These are phyloP conservation scores for Neurospora intermedia DNA, from an alignment of 495 filamentous ascomycete species.

Conservation along the genomic window DNA sequence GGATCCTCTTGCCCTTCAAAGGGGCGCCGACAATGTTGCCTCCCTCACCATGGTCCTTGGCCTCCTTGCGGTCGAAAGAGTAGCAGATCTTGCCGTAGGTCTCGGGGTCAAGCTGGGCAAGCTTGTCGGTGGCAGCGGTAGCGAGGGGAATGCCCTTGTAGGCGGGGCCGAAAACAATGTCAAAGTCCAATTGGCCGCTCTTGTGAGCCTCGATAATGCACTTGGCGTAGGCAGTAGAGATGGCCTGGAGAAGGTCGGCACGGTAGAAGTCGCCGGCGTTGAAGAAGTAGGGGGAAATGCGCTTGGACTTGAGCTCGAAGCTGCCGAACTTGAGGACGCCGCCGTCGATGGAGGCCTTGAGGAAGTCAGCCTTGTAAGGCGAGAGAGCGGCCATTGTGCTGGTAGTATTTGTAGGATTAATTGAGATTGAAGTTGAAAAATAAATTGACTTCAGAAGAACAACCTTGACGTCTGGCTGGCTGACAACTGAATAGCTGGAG, in stretches of 20 bases:
- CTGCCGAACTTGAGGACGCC: constrained; percentile 79
- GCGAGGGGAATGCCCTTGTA: constrained; percentile 94
- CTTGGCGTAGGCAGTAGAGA: constrained; percentile 69
- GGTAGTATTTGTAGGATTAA: background rate
- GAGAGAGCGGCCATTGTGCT: constrained; percentile 26
- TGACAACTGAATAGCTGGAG: background rate
- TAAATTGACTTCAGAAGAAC: background rate
- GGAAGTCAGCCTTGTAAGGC: constrained; percentile 52
- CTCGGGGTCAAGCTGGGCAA: constrained; percentile 49
- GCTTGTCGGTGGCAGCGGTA: constrained; percentile 55
- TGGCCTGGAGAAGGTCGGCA: constrained; percentile 58
- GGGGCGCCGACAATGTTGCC: constrained; percentile 81
- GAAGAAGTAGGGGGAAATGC: constrained; percentile 97
- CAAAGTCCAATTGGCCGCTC: constrained; percentile 42
- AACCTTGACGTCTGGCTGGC: background rate
- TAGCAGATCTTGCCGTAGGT: constrained; percentile 56
- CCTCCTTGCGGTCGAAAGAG: constrained; percentile 90
- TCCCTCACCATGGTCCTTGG: constrained; percentile 88
- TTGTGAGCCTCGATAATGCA: constrained; percentile 43
- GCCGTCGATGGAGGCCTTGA: constrained; percentile 58
- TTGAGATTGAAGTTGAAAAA: background rate
- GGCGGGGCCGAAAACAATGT: constrained; percentile 73
- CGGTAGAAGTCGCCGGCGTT: constrained; percentile 81
- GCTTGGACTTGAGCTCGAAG: constrained; percentile 84
- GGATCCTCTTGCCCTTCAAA: constrained; percentile 69